Conservation (phyloP, 257 asterid species). For the Cordia subcordata region DNA sequence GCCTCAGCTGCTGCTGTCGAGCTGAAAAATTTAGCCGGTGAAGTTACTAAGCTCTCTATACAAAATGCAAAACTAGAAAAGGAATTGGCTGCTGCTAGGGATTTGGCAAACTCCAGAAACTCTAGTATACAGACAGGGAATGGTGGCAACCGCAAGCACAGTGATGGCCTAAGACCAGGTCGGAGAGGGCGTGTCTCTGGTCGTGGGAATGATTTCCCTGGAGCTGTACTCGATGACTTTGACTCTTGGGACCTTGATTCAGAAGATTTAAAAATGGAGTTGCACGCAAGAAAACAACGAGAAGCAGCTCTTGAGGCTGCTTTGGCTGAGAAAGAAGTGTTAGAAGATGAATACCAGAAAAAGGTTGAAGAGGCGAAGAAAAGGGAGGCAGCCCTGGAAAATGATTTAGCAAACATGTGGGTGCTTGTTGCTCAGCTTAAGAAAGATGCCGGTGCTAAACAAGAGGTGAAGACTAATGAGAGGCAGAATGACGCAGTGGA, state of each 20-base stretch:
- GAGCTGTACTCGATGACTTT: constrained; percentile 55
- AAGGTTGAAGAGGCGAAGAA: constrained; percentile 78
- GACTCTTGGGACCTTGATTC: constrained; percentile 69
- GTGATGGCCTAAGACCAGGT: constrained; percentile 46
- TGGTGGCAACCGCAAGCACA: constrained; percentile 50
- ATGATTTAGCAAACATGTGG: constrained; percentile 99
- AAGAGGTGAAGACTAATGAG: constrained; percentile 36
- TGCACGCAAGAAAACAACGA: constrained; percentile 83
- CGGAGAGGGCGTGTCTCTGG: constrained; percentile 62
- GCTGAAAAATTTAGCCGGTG: constrained; percentile 84
- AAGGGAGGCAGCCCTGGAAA: constrained; percentile 85
- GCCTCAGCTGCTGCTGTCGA: constrained; percentile 99
- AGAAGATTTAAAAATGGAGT: constrained; percentile 75
- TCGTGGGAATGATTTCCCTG: constrained; percentile 49
- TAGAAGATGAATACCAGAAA: constrained; percentile 78
- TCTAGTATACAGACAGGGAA: constrained; percentile 32
- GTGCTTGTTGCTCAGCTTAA: constrained; percentile 92
- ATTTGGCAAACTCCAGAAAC: constrained; percentile 28
- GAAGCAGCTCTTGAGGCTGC: constrained; percentile 86
- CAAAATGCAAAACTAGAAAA: constrained; percentile 79
- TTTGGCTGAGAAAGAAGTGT: constrained; percentile 75
- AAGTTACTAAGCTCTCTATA: constrained; percentile 83
- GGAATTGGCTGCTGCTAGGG: constrained; percentile 68
- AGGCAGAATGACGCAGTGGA: constrained; percentile 31
- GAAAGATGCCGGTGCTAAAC: constrained; percentile 51